phyloP scores from a whole-genome alignment of 805 yeast genomes.

The Cyberlindnera xishuangbannaensis region DNA sequence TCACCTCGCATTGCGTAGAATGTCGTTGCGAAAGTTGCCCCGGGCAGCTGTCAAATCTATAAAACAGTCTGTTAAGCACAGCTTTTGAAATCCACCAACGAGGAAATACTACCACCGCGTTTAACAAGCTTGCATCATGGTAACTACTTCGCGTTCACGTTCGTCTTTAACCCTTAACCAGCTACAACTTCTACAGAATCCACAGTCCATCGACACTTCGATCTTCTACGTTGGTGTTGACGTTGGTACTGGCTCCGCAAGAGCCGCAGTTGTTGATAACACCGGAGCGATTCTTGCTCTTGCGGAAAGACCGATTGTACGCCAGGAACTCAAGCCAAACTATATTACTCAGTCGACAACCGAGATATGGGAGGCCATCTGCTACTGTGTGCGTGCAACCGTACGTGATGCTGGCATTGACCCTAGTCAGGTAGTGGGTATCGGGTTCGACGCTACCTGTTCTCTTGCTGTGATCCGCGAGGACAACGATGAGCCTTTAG shows the following conservation, averaged over 20 bases:
- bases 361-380: slow-evolving; percentile 88
- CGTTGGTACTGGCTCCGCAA: slow-evolving; percentile 96
- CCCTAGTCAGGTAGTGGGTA: slow-evolving; percentile 64
- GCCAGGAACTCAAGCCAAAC: slow-evolving; percentile 69
- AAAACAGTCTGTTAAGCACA: too few species aligned
- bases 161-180: slow-evolving; percentile 26
- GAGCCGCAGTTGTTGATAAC: slow-evolving; percentile 87
- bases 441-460: slow-evolving; percentile 97
- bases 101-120: too few species aligned
- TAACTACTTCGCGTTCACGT: slow-evolving; percentile 19
- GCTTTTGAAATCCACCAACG: too few species aligned
- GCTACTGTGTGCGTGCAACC: slow-evolving; percentile 73
- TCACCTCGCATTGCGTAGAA: too few species aligned
- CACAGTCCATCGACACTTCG: slow-evolving; percentile 25
- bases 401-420: slow-evolving; percentile 71
- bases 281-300: slow-evolving; percentile 76
- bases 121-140: too few species aligned
- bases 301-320: slow-evolving; percentile 70
- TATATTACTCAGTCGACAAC: slow-evolving; percentile 81
- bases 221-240: slow-evolving; percentile 72
- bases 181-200: slow-evolving; percentile 22
- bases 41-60: too few species aligned
- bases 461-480: slow-evolving; percentile 80
- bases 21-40: too few species aligned
- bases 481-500: slow-evolving; percentile 60